A percentile compares a stretch with the other conserved stretches of the same genome.
These are phyloP conservation scores for Neurospora pannonica DNA, from an alignment of 495 filamentous ascomycete genomes.

Conservation along the genomic window DNA sequence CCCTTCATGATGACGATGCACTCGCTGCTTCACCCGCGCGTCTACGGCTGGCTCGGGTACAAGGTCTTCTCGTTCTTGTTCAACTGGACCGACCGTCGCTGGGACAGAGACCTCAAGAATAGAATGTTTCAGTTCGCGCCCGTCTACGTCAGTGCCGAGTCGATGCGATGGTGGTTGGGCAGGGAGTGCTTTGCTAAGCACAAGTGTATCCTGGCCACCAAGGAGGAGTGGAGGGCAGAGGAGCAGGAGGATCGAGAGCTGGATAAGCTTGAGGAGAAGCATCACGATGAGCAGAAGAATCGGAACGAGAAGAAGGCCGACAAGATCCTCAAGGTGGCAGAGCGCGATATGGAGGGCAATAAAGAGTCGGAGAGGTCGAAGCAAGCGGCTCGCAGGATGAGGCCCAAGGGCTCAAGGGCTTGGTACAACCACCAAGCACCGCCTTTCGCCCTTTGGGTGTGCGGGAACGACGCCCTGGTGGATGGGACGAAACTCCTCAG, in stretches of 20 bases:
- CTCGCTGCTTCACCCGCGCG: constrained; percentile 43
- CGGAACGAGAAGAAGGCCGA: background rate
- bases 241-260: constrained; percentile 48
- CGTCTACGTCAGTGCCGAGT: constrained; percentile 81
- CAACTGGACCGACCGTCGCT: constrained; percentile 76
- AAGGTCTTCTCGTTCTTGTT: constrained; percentile 86
- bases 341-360: constrained; percentile 5
- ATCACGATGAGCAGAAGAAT: no score
- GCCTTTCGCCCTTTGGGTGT: constrained; percentile 84
- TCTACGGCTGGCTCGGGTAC: constrained; percentile 86
- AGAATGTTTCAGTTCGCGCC: constrained; percentile 90
- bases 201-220: constrained; percentile 78
- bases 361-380: constrained; percentile 3
- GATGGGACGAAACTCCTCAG: constrained; percentile 68
- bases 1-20: constrained; percentile 91
- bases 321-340: constrained; percentile 4
- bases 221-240: constrained; percentile 55
- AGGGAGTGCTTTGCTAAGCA: constrained; percentile 84
- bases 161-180: constrained; percentile 95
- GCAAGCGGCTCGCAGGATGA: constrained; percentile 11
- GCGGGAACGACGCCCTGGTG: constrained; percentile 72
- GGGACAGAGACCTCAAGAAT: constrained; percentile 72
- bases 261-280: constrained; percentile 10
- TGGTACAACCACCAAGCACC: constrained; percentile 80
- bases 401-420: constrained; percentile 40